Base-by-base conservation (phyloP, 2,329 filamentous ascomycete species). In the Fusarium duplospermum region DNA sequence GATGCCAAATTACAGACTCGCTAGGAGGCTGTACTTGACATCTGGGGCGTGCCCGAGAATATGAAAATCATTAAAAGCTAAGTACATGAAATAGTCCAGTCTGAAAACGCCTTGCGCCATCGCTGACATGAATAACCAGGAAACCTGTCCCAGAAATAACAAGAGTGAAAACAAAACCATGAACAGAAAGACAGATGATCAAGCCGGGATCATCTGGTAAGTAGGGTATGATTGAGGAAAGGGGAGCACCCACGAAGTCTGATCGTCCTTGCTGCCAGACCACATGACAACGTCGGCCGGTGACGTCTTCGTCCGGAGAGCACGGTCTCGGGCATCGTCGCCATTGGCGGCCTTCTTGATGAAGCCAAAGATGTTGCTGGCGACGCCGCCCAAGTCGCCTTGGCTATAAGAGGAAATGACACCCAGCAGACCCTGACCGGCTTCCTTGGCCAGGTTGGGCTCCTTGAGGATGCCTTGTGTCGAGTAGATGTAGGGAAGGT, bases 251-350 rank as follows among this genome's bases (percentile, higher is more conserved):
- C 87, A 94, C 92, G 93, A 95, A 79, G 96, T 99, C 85, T 99
- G 96, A 76, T 93, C 91, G 81, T 98, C 96, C 83, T 98, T 98
- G 86, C 94, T 97, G 66, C 96, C 96, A 64, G 94, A 97, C 91
- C 95, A 96, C 94, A 98, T 98, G 81, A 98, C 89, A 52, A 99
- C 96, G 83, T 98, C 96, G 52, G 96, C 96, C 2, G 95, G 93
- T 57, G 93, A 96, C 13, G 96, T 98, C 88, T 98, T 98, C 47
- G 96, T 98, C 75, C 93, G 89, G 75, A 95, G 85, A 59, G 95
- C 91, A 80, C 92, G 92, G 84, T 95, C 90, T 82, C 95, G 93
- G 8, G 92, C 92, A n/a, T 94, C 92, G 67, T 96, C 89, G 76
- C 96, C 95, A 64, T 86, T 90, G 18, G 93, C 93, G 13, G 94